Evolutionary conservation across 2,329 filamentous ascomycete genomes (phyloP).

Genomic region (Ramichloridium luteum): DNA sequence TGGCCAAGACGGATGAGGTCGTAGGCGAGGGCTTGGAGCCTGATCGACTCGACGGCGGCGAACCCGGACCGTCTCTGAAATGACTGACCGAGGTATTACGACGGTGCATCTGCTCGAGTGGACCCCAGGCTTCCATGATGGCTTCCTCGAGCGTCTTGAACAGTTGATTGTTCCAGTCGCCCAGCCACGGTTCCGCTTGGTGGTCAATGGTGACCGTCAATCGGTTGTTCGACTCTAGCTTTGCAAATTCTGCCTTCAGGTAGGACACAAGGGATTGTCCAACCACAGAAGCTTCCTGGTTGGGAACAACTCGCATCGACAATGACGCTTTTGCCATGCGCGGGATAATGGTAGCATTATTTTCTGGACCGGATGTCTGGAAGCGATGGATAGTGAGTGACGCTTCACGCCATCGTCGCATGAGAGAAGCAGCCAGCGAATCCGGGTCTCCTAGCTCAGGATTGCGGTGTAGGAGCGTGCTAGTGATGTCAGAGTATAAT

Average conservation of each 20-base stretch:
- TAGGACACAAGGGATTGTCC: constrained; percentile 55
- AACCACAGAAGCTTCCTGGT: constrained; percentile 75
- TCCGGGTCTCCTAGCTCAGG: constrained; percentile 51
- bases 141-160: constrained; percentile 81
- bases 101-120: constrained; percentile 26
- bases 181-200: constrained; percentile 90
- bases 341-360: constrained; percentile 83
- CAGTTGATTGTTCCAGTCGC: constrained; percentile 79
- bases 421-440: constrained; percentile 69
- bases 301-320: constrained; percentile 83
- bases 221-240: constrained; percentile 67
- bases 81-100: constrained; percentile 10
- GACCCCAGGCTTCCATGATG: constrained; percentile 73
- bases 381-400: constrained; percentile 90
- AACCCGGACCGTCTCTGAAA: constrained; percentile 8
- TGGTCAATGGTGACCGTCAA: constrained; percentile 79
- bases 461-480: constrained; percentile 60
- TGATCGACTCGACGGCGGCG: constrained; percentile 11
- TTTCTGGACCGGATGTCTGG: constrained; percentile 71
- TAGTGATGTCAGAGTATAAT: constrained; percentile 73
- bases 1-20: constrained; percentile 41
- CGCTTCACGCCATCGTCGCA: constrained; percentile 90
- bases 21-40: constrained; percentile 32
- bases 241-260: constrained; percentile 56
- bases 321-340: constrained; percentile 78